phyloP scores from a whole-genome alignment of 2,329 filamentous ascomycete genomes.

The Diaporthe humulicola region DNA sequence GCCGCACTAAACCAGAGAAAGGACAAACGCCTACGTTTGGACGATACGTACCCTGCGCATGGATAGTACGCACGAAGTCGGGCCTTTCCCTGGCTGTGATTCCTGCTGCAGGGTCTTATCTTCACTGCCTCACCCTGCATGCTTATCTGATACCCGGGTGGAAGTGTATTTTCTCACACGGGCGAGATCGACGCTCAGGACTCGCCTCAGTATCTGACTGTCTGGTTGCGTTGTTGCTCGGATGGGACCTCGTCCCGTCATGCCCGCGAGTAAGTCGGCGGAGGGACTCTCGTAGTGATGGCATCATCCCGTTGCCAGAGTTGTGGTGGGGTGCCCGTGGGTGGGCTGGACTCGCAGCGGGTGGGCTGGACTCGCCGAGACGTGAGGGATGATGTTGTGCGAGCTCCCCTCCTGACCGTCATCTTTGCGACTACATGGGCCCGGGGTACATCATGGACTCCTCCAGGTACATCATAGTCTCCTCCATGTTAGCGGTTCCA shows the following conservation, averaged over 20 bases:
- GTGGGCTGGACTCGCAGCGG: constrained; percentile 6
- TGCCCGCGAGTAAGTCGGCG: constrained; percentile 24
- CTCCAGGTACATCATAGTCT: constrained; percentile 20
- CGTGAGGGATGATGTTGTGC: constrained; percentile 12
- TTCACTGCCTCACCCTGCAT: constrained; percentile 3
- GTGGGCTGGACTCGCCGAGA: constrained; percentile 19
- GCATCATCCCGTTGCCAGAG: constrained; percentile 34
- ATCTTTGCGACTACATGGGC: not conserved
- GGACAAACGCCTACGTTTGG: constrained; percentile 1
- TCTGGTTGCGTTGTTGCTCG: constrained; percentile 1
- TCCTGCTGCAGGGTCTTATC: constrained; percentile 27
- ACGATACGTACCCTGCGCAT: constrained; percentile 8
- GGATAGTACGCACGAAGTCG: constrained; percentile 21
- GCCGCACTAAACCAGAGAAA: constrained; percentile 39
- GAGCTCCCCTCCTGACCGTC: not conserved
- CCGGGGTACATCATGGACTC: constrained; percentile 11
- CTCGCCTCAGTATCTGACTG: not conserved
- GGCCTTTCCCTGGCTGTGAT: constrained; percentile 23
- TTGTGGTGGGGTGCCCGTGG: constrained; percentile 7
- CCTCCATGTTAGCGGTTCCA: constrained; percentile 32
- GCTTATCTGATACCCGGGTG: constrained; percentile 21
- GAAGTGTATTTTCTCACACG: constrained; percentile 16
- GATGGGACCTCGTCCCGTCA: constrained; percentile 28
- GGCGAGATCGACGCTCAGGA: constrained; percentile 9
- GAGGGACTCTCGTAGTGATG: constrained; percentile 5